Evolutionary conservation across 176 grass and related monocot genomes (phyloP).

Genomic region (Oryza glumipatula): DNA sequence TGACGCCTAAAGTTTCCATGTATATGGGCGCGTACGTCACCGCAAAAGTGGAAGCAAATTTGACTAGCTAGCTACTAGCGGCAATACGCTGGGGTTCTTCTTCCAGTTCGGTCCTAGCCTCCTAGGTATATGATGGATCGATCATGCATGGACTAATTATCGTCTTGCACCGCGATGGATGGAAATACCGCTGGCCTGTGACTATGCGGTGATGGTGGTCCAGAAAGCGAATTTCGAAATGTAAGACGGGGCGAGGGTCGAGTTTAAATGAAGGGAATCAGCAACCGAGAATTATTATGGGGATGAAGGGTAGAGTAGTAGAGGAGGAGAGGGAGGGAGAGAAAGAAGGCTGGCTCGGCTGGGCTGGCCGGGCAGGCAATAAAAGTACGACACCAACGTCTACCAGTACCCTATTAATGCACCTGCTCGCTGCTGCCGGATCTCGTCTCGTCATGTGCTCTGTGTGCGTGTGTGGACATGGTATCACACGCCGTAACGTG

Average conservation of each 20-base stretch:
- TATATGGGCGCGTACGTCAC: background rate
- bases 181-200: background rate
- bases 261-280: constrained; percentile 13
- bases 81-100: background rate
- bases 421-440: background rate
- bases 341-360: background rate
- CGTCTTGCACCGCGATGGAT: background rate
- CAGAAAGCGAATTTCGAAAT: background rate
- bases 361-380: constrained; percentile 13
- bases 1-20: background rate
- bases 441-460: constrained; percentile 18
- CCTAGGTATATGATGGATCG: background rate
- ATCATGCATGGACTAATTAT: background rate
- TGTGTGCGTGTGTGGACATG: background rate
- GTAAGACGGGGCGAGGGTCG: background rate
- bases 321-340: no score
- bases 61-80: background rate
- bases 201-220: background rate
- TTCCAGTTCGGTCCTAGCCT: background rate
- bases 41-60: constrained; percentile 5
- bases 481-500: constrained; percentile 3
- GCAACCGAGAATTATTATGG: constrained; percentile 30
- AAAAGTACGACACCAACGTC: constrained; percentile 45
- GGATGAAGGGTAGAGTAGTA: background rate
- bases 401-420: constrained; percentile 42